Evolutionary conservation across 2,329 filamentous ascomycete species (phyloP).

Genomic region (Fusarium buharicum): DNA sequence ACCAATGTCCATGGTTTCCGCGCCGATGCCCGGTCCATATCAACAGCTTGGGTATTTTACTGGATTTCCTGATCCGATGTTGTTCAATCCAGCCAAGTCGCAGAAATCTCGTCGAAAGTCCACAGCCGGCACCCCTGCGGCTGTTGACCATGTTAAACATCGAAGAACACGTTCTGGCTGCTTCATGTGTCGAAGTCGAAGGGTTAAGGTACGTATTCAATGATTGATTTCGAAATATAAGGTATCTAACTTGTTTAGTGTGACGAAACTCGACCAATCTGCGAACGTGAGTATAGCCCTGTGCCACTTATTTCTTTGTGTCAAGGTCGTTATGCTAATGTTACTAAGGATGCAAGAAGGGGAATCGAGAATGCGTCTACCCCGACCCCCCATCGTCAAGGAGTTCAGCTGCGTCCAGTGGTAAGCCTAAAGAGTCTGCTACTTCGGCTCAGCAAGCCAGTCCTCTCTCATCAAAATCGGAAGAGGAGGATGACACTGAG

Average conservation of each 20-base stretch:
- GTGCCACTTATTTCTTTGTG: neutral
- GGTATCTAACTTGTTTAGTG: slow-evolving; percentile 67
- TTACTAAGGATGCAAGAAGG: slow-evolving; percentile 84
- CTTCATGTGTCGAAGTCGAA: slow-evolving; percentile 86
- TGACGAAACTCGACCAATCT: slow-evolving; percentile 87
- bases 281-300: slow-evolving; percentile 70
- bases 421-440: slow-evolving; percentile 53
- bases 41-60: slow-evolving; percentile 61
- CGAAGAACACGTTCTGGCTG: slow-evolving; percentile 93
- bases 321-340: slow-evolving; percentile 20
- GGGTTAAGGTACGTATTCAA: slow-evolving; percentile 75
- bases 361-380: slow-evolving; percentile 89
- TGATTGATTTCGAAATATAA: neutral
- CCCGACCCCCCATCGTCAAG: slow-evolving; percentile 72
- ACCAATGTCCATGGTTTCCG: slow-evolving; percentile 44
- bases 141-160: slow-evolving; percentile 81
- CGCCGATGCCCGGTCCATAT: slow-evolving; percentile 56
- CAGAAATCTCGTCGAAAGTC: slow-evolving; percentile 65
- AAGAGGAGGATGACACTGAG: slow-evolving; percentile 60
- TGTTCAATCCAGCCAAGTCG: slow-evolving; percentile 60
- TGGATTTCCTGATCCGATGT: slow-evolving; percentile 61
- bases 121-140: slow-evolving; percentile 55
- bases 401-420: slow-evolving; percentile 39
- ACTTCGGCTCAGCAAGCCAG: slow-evolving; percentile 56
- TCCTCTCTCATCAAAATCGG: slow-evolving; percentile 65